Percentiles rank a stretch among this genome's conserved stretches.
Evolutionary conservation across 805 yeast species (phyloP).

Genomic region (Debaryomyces hansenii): DNA sequence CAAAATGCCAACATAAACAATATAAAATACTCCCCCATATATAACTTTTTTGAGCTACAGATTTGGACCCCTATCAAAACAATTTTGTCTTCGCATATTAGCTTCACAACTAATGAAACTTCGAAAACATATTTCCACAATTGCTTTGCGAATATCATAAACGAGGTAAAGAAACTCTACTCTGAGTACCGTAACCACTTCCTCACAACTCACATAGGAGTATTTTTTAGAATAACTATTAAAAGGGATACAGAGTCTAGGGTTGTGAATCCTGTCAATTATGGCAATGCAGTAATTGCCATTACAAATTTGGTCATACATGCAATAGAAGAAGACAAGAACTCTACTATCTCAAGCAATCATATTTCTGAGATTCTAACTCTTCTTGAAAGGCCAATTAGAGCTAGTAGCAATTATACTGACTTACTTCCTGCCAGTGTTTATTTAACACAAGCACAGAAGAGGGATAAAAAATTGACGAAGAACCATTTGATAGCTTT

Average conservation of each 20-base stretch:
- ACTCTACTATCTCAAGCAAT: conserved; percentile 50
- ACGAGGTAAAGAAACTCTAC: neutral
- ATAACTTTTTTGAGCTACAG: conserved; percentile 12
- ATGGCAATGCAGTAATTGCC: conserved; percentile 65
- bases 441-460: conserved; percentile 37
- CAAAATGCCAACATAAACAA: neutral
- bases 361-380: conserved; percentile 59
- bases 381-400: conserved; percentile 58
- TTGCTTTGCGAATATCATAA: conserved; percentile 19
- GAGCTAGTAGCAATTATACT: conserved; percentile 37
- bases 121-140: conserved; percentile 3
- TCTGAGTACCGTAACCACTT: conserved; percentile 21
- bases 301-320: conserved; percentile 57
- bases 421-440: conserved; percentile 46
- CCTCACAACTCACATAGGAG: conserved; percentile 33
- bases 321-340: conserved; percentile 65
- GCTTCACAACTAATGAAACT: neutral
- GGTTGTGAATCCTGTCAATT: conserved; percentile 55
- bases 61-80: conserved; percentile 12
- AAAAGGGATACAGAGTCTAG: conserved; percentile 60
- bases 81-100: conserved; percentile 2
- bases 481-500: conserved; percentile 47
- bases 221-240: conserved; percentile 37
- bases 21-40: conserved; percentile 3
- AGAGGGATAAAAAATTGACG: conserved; percentile 8